phyloP scores from a whole-genome alignment of 2,329 filamentous ascomycete genomes.

The Colletotrichum shisoi region DNA sequence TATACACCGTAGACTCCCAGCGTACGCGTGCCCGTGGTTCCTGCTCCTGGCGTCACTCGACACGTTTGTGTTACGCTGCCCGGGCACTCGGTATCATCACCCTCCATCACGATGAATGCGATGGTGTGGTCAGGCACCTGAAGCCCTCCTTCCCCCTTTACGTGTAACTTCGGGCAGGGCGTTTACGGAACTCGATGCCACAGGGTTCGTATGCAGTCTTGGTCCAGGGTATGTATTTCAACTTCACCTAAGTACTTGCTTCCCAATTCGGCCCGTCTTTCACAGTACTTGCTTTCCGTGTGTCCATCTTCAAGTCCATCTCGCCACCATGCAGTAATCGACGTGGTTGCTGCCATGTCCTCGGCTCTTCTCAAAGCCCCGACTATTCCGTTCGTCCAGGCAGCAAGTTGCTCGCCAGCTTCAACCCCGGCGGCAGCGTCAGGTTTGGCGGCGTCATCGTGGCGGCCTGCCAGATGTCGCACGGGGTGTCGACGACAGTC shows the following conservation, averaged over 20 bases:
- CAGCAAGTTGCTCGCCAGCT: background rate
- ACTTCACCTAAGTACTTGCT: background rate
- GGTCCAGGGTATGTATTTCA: background rate
- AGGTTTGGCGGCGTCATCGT: background rate
- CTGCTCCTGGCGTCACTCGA: background rate
- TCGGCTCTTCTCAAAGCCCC: background rate
- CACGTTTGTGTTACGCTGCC: background rate
- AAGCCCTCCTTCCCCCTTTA: background rate
- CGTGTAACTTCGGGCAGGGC: background rate
- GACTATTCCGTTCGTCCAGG: background rate
- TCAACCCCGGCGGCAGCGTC: conserved; percentile 1
- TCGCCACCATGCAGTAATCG: conserved; percentile 8
- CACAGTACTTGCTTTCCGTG: background rate
- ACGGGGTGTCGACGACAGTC: conserved; percentile 13
- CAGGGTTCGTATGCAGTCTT: background rate
- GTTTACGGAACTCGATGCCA: too few species aligned
- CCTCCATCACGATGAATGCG: background rate
- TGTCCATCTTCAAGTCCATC: background rate
- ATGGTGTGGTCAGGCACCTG: background rate
- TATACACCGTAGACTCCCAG: background rate
- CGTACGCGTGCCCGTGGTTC: background rate
- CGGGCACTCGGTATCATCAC: background rate
- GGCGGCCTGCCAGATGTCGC: conserved; percentile 22
- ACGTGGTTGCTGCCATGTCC: background rate
- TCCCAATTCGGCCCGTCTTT: background rate